Base-by-base conservation (phyloP, 257 asterid species). In the Schizonepeta tenuifolia region DNA sequence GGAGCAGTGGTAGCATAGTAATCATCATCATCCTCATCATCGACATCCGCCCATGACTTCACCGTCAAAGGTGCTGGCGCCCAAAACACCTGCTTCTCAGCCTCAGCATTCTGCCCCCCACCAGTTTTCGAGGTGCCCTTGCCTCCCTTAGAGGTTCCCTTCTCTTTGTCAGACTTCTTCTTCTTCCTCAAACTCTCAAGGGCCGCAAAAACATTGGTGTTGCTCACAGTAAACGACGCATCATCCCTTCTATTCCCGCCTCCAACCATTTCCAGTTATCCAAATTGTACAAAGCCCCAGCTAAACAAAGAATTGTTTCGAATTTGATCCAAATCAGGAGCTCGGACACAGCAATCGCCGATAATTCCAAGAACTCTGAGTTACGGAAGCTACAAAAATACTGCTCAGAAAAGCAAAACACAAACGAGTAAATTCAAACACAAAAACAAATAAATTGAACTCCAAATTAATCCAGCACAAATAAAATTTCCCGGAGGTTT, bases 1-100 rank as follows among this genome's bases (percentile, higher is more conserved):
- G 97, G 96, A 12, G 97, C 97, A 12, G 91, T 84, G 63, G 97
- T 93, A 33, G 97, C 97, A 33, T 84, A 93, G 80, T 93, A 93
- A 82, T 93, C 97, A 61, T 90, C 98, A 53, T 93, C 98, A 69
- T 91, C 97, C 70, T 93, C 98, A 22, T 93, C 98, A 35, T 93
- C 98, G 13, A 91, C 96, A 88, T 93, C 98, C 1, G 97, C 98
- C 98, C 98, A 93, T 0, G 96, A 89, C 84, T 89, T 93, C 13
- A 70, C 82, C 0, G 92, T 88, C 81, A 93, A 67, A 33, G 98
- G 98, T 5, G 98, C 90, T 1, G 97, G 98, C 12, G 97, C 93
- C 98, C 97, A 93, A 78, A 56, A 89, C 44, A 93, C 94, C 83
- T 68, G 90, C 82, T 81, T 82, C 82, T 85, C 82, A 7, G 74